Evolutionary conservation across 768 basidiomycete genomes (phyloP), one percentile per base, ranked within the genome.

Genomic region (Podaxis sp.): DNA sequence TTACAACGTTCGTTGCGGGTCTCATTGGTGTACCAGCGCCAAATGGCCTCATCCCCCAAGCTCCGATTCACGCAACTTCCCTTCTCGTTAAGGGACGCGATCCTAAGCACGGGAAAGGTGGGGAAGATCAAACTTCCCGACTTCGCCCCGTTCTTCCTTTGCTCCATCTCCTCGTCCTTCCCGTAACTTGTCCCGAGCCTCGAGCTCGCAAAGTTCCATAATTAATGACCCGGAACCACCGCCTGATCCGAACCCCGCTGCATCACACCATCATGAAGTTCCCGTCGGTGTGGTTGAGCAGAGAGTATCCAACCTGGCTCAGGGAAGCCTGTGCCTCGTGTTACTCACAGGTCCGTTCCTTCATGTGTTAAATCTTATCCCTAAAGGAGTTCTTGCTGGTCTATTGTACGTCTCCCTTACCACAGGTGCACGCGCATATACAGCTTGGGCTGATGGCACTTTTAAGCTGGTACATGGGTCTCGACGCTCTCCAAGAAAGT

Each of bases 31-130:
- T 94, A 3, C 93, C 93, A 1, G 93, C 94, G 0, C 94, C 93
- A 0, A 95, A 96, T 67, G 90, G 90, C 1, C 78, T 92, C 17
- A 91, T 92, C 55, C 90, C 90, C 1, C 90, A 91, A 69, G 96
- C 96, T 0, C 96, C 95, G 1, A 91, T 96, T n/a, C 95, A 97
- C 68, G 96, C 95, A 1, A 82, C 83, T 6, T 89, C 93, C 8
- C 82, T 98, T 1, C 76, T 90, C 25, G 79, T 95, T 38, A 84
- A 90, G 82, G 86, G 86, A 0, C 73, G 66, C 2, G 70, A 75
- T 11, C 43, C 60, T 27, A 74, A 76, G 25, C 76, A 79, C 37
- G 73, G 75, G 29, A 72, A 77, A 46, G 77, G 75, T 41, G 68
- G 69, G 55, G 71, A 71, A 65, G 65, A 41, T 13, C 47, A 37